Evolutionary conservation across 441 rosid species (phyloP).

Genomic region (Corymbia citriodora): DNA sequence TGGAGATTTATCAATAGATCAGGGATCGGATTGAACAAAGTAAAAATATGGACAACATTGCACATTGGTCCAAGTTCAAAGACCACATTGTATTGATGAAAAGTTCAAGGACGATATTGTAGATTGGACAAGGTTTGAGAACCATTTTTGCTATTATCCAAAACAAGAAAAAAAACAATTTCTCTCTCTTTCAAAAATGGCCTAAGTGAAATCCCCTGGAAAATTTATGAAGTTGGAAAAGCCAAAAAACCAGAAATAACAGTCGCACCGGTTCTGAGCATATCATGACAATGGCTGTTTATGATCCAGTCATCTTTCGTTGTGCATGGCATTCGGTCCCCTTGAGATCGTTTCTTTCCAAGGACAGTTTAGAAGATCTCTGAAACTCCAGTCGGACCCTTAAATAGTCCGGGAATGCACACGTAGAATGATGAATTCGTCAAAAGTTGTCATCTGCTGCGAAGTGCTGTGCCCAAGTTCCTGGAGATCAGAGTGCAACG

Average conservation of each 20-base stretch:
- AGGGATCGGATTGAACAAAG: too few species aligned
- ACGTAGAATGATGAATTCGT: neutral
- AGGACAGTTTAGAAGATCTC: neutral
- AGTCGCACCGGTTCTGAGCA: neutral
- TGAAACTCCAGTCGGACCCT: neutral
- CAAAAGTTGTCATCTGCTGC: neutral
- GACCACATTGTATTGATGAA: too few species aligned
- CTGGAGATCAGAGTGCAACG: neutral
- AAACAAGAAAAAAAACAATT: too few species aligned
- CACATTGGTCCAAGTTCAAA: too few species aligned
- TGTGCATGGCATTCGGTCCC: neutral
- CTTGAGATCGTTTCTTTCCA: neutral
- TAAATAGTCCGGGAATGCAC: neutral
- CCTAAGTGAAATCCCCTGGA: too few species aligned
- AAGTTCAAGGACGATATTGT: accelerated
- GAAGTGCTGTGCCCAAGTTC: neutral
- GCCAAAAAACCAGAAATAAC: neutral
- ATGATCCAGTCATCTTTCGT: neutral
- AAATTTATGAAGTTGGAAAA: neutral
- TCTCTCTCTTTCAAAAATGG: accelerated
- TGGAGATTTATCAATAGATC: too few species aligned
- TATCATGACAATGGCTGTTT: neutral
- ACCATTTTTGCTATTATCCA: neutral
- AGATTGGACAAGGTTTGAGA: accelerated
- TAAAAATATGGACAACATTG: accelerated